phyloP scores from a whole-genome alignment of 441 rosid species.

The Populus trichocarpa region DNA sequence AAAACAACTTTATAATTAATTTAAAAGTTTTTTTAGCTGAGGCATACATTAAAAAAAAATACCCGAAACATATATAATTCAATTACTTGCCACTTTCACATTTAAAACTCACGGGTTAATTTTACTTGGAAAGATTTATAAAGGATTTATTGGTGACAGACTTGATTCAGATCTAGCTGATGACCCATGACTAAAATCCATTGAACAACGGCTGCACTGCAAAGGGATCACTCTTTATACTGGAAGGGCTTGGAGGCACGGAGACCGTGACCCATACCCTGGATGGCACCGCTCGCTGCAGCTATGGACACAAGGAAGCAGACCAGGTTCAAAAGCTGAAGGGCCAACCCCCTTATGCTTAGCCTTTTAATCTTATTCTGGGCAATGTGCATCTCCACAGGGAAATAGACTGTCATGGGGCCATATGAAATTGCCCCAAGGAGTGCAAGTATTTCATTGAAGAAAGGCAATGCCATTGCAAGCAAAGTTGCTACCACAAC shows the following conservation, averaged over 20 bases:
- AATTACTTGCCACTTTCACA: not conserved
- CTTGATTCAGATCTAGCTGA: not conserved
- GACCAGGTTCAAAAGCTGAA: slow-evolving; percentile 19
- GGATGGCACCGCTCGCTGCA: slow-evolving; percentile 25
- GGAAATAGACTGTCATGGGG: slow-evolving; percentile 35
- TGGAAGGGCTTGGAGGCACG: slow-evolving; percentile 13
- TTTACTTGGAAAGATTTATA: too few species aligned
- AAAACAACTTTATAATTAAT: too few species aligned
- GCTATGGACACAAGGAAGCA: slow-evolving; percentile 21
- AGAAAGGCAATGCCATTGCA: slow-evolving; percentile 34
- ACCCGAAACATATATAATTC: not conserved
- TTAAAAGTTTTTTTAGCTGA: too few species aligned
- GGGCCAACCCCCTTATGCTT: slow-evolving; percentile 17
- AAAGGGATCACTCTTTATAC: not conserved
- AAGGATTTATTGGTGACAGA: not conserved
- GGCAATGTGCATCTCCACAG: slow-evolving; percentile 27
- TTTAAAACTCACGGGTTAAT: not conserved
- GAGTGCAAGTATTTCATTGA: slow-evolving; percentile 31
- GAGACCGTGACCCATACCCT: slow-evolving; percentile 20
- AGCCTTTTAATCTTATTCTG: slow-evolving; percentile 22
- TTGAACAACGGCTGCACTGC: not conserved
- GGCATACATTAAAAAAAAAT: too few species aligned
- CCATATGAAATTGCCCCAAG: slow-evolving; percentile 30
- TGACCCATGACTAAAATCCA: not conserved
- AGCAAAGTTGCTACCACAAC: slow-evolving; percentile 21